Evolutionary conservation across 257 asterid genomes (phyloP).

Genomic region (Leonotis leonurus): DNA sequence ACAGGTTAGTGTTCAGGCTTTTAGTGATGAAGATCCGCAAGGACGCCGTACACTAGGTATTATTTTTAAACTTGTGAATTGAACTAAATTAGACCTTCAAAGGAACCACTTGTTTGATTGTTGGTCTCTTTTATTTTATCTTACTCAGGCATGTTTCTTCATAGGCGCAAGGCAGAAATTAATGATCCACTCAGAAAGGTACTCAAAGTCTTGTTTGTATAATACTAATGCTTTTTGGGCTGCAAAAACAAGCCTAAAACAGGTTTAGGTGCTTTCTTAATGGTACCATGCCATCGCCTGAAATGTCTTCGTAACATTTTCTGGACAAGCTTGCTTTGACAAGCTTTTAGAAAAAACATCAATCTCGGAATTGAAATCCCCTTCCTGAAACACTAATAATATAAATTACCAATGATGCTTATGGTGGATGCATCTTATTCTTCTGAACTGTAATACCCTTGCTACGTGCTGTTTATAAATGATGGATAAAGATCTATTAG

Average conservation of each 20-base stretch:
- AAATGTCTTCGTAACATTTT: not conserved
- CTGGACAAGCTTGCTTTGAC: not conserved
- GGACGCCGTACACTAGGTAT: conserved; percentile 97
- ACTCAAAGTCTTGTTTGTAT: not conserved
- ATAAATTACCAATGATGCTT: not conserved
- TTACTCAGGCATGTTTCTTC: conserved; percentile 84
- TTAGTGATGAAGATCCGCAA: conserved; percentile 93
- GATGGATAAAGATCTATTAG: not conserved
- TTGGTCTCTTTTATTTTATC: conserved; percentile 7
- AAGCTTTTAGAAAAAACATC: not conserved
- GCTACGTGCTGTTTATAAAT: not conserved
- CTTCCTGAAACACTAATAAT: not conserved
- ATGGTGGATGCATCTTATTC: not conserved
- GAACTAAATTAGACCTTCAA: not conserved
- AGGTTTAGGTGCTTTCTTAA: not conserved
- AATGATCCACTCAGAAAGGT: conserved; percentile 78
- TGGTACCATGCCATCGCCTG: not conserved
- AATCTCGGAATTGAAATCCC: not conserved
- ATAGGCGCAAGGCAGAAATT: conserved; percentile 90
- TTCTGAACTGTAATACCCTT: not conserved
- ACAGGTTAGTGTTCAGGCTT: conserved; percentile 94
- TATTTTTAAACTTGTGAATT: conserved; percentile 1
- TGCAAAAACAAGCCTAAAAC: conserved; percentile 1
- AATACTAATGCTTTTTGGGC: conserved; percentile 7
- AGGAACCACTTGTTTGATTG: not conserved